Evolutionary conservation across 805 yeast species (phyloP).

Genomic region (Candida suzukii): DNA sequence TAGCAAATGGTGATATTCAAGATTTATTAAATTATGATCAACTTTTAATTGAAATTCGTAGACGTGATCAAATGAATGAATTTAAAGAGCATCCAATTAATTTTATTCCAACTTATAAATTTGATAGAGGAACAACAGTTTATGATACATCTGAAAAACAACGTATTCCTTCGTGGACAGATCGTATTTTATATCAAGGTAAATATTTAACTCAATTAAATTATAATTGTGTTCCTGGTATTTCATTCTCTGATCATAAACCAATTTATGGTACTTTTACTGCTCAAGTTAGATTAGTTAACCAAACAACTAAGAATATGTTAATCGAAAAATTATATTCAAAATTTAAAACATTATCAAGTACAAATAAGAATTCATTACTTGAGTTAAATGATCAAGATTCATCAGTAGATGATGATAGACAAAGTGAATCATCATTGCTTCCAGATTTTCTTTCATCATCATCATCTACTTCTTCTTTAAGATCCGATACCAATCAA

Average conservation of each 20-base stretch:
- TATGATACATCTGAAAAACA: constrained; percentile 91
- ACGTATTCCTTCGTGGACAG: constrained; percentile 96
- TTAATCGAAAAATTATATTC: constrained; percentile 55
- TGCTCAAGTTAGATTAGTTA: constrained; percentile 59
- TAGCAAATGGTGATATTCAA: constrained; percentile 37
- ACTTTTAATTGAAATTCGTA: constrained; percentile 63
- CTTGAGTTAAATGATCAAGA: constrained; percentile 25
- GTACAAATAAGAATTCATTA: constrained; percentile 6
- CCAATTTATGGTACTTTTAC: constrained; percentile 83
- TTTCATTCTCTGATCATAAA: constrained; percentile 78
- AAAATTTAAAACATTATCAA: constrained; percentile 35
- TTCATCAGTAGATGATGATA: constrained; percentile 4
- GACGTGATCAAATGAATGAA: constrained; percentile 64
- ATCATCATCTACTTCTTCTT: constrained; percentile 12
- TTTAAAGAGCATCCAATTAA: constrained; percentile 71
- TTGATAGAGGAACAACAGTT: constrained; percentile 70
- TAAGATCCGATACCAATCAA: constrained; percentile 16
- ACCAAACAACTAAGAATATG: constrained; percentile 50
- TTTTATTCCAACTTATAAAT: constrained; percentile 89
- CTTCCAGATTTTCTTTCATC: constrained; percentile 5
- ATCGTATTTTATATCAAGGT: constrained; percentile 69
- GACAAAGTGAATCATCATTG: constrained; percentile 2
- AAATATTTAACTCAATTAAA: constrained; percentile 50
- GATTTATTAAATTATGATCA: constrained; percentile 70
- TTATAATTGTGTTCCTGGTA: constrained; percentile 56